Evolutionary conservation across 1,284 basidiomycete species (phyloP), one percentile per base, ranked within the genome.

Genomic region (Boletus smithii): DNA sequence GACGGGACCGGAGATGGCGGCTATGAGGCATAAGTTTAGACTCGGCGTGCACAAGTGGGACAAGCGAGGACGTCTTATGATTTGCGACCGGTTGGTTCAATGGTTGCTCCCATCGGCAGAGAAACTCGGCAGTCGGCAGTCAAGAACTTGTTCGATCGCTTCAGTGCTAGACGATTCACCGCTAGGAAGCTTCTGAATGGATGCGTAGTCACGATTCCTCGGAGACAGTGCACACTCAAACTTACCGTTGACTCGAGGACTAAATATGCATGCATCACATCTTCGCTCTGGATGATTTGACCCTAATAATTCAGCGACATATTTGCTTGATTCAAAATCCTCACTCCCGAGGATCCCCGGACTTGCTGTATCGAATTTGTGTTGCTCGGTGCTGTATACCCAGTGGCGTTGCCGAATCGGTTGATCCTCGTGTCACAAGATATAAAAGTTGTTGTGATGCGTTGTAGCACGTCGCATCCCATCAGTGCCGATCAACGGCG

Each of bases 101-200:
- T 31, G 13, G 31, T 46, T 36, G 10, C n/a, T 37, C 35, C 34
- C 23, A 46, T 54, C 54, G 44, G 56, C 51, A 54, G 59, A 60
- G 53, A 51, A 48, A 45, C 22, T 18, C 37, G 43, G 29, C 30
- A 35, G 33, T 29, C 20, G 20, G 20, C 20, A 20, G 20, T 20
- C 20, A 20, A 20, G 20, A 20, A 3, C 20, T n/a, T 22, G 39
- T 23, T 55, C 53, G n/a, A n/a, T n/a, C n/a, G 34, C 46, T 50
- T 57, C 36, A 26, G 11, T 29, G n/a, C n/a, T n/a, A 20, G 20
- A 20, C 20, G 20, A 20, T 20, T 20, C 20, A 4, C 20, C 20
- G 20, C 20, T 20, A 29, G 27, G 27, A 29, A 29, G 27, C 27
- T 13, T 29, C 27, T 29, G 27, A 13, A 11, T 29, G 27, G 27